Evolutionary conservation across 2,329 filamentous ascomycete species (phyloP).

Genomic region (Fusarium euwallaceae): DNA sequence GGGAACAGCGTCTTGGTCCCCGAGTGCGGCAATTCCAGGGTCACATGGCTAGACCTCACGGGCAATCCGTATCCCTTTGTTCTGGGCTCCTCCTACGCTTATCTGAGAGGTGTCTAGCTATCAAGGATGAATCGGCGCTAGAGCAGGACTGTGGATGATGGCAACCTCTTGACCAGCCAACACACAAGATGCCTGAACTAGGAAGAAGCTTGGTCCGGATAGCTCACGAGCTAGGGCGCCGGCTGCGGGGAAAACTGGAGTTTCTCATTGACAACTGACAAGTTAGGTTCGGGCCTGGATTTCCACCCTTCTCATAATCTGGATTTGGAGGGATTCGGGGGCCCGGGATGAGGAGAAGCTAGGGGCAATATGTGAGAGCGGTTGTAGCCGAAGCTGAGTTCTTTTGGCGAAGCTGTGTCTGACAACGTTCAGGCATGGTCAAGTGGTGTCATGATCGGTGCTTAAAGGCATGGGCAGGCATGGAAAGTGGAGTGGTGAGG

Average conservation of each 20-base stretch:
- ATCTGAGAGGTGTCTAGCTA: not conserved
- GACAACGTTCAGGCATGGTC: not conserved
- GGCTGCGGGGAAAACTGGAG: constrained; percentile 9
- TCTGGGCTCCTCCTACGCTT: not conserved
- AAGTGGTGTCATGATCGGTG: constrained; percentile 23
- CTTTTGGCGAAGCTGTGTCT: not conserved
- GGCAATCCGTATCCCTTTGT: not conserved
- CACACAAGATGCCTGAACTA: not conserved
- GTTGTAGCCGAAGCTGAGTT: not conserved
- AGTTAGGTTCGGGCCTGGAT: not conserved
- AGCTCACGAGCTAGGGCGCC: not conserved
- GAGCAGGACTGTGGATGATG: not conserved
- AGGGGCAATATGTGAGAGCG: not conserved
- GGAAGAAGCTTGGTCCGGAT: not conserved
- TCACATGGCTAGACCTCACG: constrained; percentile 1
- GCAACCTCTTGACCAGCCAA: not conserved
- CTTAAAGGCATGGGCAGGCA: not conserved
- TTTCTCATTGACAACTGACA: not conserved
- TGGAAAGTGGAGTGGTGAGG: constrained; percentile 8
- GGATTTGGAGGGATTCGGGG: not conserved
- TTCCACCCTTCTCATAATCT: constrained; percentile 17
- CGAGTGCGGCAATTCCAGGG: not conserved
- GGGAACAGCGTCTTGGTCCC: not conserved
- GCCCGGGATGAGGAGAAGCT: not conserved
- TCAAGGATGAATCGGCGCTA: not conserved